Evolutionary conservation across 352 stramenopile genomes (phyloP).

Genomic region (Pythium monospermum): DNA sequence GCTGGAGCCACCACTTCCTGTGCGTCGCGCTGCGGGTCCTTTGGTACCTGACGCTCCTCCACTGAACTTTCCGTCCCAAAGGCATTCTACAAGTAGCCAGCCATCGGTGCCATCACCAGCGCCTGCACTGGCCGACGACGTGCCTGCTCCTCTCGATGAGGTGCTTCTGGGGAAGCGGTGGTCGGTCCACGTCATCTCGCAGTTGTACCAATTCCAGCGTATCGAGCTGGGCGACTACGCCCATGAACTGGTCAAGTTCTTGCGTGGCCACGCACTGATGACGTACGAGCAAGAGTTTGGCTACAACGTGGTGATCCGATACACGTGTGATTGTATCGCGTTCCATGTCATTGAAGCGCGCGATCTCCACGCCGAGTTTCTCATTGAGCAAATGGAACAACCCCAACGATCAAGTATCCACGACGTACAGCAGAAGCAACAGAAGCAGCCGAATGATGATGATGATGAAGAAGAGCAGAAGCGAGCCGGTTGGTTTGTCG

Average conservation of each 20-base stretch:
- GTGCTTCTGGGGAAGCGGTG: slow-evolving; percentile 22
- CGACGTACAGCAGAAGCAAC: slow-evolving; percentile 1
- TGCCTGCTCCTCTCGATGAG: slow-evolving; percentile 10
- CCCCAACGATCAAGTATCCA: slow-evolving; percentile 8
- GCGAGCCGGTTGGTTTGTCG: slow-evolving; percentile 7
- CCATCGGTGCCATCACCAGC: too few species aligned
- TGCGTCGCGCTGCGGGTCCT: too few species aligned
- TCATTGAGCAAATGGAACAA: slow-evolving; percentile 17
- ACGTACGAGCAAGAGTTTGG: slow-evolving; percentile 23
- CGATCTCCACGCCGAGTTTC: slow-evolving; percentile 17
- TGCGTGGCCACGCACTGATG: slow-evolving; percentile 20
- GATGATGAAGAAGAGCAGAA: slow-evolving; percentile 7
- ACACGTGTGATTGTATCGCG: slow-evolving; percentile 11
- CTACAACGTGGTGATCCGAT: slow-evolving; percentile 23
- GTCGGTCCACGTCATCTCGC: slow-evolving; percentile 30
- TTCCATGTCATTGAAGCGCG: slow-evolving; percentile 24
- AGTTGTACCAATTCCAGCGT: slow-evolving; percentile 24
- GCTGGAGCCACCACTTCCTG: too few species aligned
- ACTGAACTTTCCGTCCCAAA: too few species aligned
- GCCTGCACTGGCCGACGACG: background rate
- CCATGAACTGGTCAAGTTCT: slow-evolving; percentile 25
- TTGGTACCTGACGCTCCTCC: too few species aligned
- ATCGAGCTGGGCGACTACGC: slow-evolving; percentile 19
- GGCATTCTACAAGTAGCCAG: too few species aligned
- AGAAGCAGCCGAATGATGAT: background rate